Evolutionary conservation across 352 stramenopile species (phyloP), one percentile per base, ranked within the genome.

Genomic region (Globisporangium irregulare): DNA sequence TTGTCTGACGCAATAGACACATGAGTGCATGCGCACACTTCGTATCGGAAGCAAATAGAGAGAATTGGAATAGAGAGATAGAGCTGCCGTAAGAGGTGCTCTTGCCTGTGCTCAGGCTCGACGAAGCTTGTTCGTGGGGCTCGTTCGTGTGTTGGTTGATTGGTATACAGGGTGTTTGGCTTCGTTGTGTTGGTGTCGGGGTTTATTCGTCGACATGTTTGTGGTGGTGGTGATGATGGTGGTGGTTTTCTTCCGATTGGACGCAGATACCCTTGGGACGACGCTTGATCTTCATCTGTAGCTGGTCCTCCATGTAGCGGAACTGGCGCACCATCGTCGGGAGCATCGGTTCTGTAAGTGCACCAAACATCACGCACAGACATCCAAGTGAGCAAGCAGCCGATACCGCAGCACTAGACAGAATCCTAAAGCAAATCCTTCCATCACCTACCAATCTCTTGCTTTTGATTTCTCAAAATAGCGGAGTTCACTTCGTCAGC

Each of bases 311-410:
- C 82, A 93, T 90, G 48, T 80, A 93, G 54, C 90, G 82, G 58
- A 90, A 91, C 62, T 93, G 85, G 56, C 82, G 78, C 6, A 91
- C 82, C 79, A 91, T 88, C 15, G 81, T 87, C n/a, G 83, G 83
- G 27, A 93, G 67, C 71, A 91, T 86, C 2, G 85, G 85, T 48
- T 93, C 85, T 93, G 20, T 9, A 12, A 24, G 10, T 14, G 15
- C 15, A 22, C 14, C 20, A 46, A 38, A 59, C 20, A 46, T 29
- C 32, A 66, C 56, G 41, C 32, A 36, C n/a, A n/a, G 56, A 62
- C 25, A 65, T 32, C 32, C 32, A 36, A 36, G n/a, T 64, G 15
- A 67, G 10, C 15, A 62, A 51, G 20, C 38, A 57, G 34, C 18
- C 62, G 20, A 20, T 60, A 36, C 4, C n/a, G 8, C 32, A 43